Base-by-base conservation (phyloP, 1,284 basidiomycete genomes). In the Baeospora myosura region DNA sequence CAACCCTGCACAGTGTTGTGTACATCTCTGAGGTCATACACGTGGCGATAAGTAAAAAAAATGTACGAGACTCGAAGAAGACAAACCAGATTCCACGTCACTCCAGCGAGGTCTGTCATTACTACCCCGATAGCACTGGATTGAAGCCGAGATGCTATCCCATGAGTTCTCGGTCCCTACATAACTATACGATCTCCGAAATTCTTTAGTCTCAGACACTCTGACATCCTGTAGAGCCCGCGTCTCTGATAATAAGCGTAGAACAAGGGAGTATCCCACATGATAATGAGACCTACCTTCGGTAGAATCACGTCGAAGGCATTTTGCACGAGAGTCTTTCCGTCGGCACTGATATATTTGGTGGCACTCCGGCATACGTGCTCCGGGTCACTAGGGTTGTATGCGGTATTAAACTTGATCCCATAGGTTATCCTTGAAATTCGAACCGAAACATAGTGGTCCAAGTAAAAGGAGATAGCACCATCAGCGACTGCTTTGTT, bases 401-500 rank as follows among this genome's bases (percentile, higher is more conserved):
- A 70, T 0, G 46, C 52, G 5, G 54, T 17, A n/a, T 50, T 49
- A 33, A 52, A 54, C 3, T 53, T 47, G 0, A 52, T 52, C 2
- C 68, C 68, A 43, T 66, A 67, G 0, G 59, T 58, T 12, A 53
- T 43, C 46, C 54, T 64, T 1, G 67, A 52, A 8, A 68, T 53
- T 18, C 68, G 51, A 1, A 55, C 51, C 7, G 56, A 51, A 1
- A 70, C 68, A 3, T 59, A 55, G 38, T 60, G 63, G 41, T 68
- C 57, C 18, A 71, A 35, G 31, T 61, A 63, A 39, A 57, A 71
- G 0, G 62, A 65, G 10, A 70, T 50, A 2, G 68, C 65, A 4
- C 69, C 69, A 25, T 71, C 64, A 3, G 68, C 59, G 2, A 71
- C 68, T 1, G 66, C 69, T 25, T 68, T 71, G 48, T 67, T 68